Conservation (phyloP, 208 protist genomes). For the Acanthamoeba lenticulata region DNA sequence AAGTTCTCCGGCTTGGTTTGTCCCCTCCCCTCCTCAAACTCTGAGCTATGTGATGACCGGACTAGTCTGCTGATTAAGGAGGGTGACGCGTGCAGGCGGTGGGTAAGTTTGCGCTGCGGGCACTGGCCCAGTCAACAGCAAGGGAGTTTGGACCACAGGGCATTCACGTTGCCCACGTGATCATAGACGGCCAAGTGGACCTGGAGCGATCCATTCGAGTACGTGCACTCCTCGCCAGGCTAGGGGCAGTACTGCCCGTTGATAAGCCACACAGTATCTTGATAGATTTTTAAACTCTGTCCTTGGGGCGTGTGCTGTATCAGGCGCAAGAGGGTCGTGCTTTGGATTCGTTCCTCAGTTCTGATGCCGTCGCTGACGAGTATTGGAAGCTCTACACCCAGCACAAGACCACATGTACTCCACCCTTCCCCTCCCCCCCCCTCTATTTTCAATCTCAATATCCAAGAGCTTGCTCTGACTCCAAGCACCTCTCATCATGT, state of each 20-base stretch:
- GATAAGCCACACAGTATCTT: too few species aligned
- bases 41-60: background rate
- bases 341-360: conserved; percentile 41
- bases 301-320: background rate
- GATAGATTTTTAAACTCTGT: too few species aligned
- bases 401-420: conserved; percentile 68
- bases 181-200: conserved; percentile 80
- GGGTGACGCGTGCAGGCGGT: background rate
- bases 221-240: background rate
- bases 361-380: conserved; percentile 69
- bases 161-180: conserved; percentile 80
- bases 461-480: background rate
- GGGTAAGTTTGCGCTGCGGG: conserved; percentile 76
- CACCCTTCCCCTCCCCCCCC: background rate
- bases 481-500: background rate
- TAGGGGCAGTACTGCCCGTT: too few species aligned
- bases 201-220: conserved; percentile 59
- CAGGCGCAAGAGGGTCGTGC: background rate
- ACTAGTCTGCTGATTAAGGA: background rate
- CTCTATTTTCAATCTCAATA: background rate
- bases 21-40: background rate
- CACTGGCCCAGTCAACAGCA: conserved; percentile 79
- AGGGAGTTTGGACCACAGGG: conserved; percentile 79
- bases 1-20: conserved; percentile 72
- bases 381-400: conserved; percentile 82